A percentile compares a stretch with the other conserved stretches of the same genome.
Conservation (phyloP, 1,284 basidiomycete species). For the Ceratobasidium sp. region DNA sequence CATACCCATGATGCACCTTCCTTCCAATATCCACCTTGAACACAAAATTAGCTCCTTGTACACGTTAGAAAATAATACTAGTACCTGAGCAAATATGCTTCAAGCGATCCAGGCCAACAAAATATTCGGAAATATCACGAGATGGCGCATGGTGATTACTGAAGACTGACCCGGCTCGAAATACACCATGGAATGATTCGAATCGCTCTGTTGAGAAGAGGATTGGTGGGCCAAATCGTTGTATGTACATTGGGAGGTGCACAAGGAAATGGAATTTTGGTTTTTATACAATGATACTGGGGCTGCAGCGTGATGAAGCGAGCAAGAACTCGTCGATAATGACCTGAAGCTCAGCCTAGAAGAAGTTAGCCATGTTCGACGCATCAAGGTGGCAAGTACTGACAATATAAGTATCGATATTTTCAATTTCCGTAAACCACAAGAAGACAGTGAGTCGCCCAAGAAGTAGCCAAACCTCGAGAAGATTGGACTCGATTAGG, state of each 20-base stretch:
- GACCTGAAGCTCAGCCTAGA: conserved; percentile 47
- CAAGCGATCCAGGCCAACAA: conserved; percentile 48
- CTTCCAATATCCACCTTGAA: conserved; percentile 17
- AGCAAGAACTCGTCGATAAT: conserved; percentile 43
- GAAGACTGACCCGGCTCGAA: conserved; percentile 47
- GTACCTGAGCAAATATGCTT: conserved; percentile 46
- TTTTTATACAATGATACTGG: conserved; percentile 47
- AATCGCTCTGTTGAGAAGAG: conserved; percentile 50
- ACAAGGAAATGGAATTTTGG: conserved; percentile 51
- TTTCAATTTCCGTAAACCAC: conserved; percentile 50
- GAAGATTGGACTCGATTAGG: conserved; percentile 40
- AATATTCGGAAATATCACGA: conserved; percentile 49
- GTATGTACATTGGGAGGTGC: conserved; percentile 48
- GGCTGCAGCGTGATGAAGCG: conserved; percentile 31
- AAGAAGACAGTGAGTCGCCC: conserved; percentile 49
- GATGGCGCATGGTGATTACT: conserved; percentile 41
- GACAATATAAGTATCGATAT: conserved; percentile 50
- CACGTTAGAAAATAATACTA: background rate
- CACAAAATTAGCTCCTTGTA: background rate
- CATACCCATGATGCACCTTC: background rate
- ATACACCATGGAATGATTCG: conserved; percentile 52
- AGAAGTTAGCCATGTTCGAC: background rate
- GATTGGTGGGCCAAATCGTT: conserved; percentile 49
- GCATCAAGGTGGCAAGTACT: background rate
- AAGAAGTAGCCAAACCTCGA: conserved; percentile 48